phyloP scores from a whole-genome alignment of 495 filamentous ascomycete species.

The Neurospora pannonica region DNA sequence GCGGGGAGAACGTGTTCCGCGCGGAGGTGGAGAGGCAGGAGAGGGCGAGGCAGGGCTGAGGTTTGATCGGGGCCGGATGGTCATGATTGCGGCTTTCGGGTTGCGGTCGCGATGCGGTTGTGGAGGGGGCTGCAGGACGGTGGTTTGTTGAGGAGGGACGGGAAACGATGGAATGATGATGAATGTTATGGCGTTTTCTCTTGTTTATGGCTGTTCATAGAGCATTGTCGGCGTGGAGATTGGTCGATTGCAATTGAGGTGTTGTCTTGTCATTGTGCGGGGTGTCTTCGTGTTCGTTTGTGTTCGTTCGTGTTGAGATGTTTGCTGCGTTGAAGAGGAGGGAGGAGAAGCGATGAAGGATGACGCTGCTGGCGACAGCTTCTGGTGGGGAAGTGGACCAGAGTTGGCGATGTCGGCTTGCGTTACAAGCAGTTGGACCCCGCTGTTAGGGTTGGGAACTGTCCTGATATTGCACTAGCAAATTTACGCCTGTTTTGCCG shows the following conservation, averaged over 20 bases:
- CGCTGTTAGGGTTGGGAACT: too few species aligned
- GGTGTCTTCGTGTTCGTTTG: background rate
- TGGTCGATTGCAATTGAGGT: background rate
- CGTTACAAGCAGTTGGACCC: background rate
- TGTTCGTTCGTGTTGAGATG: background rate
- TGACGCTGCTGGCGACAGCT: background rate
- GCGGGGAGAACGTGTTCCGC: constrained; percentile 23
- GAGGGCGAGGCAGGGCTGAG: constrained; percentile 10
- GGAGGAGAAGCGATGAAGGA: background rate
- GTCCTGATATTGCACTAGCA: background rate
- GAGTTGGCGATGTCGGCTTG: background rate
- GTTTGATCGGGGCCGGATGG: background rate
- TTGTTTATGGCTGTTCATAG: background rate
- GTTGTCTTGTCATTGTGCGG: background rate
- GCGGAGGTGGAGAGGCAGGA: constrained; percentile 27
- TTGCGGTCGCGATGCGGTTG: background rate
- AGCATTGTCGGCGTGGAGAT: background rate
- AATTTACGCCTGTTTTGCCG: too few species aligned
- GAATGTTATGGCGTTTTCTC: background rate
- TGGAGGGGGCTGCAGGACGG: background rate
- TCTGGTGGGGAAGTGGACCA: background rate
- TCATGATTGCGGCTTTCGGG: background rate
- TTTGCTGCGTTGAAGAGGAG: background rate
- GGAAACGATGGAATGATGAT: background rate
- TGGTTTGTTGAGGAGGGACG: background rate